A percentile compares a stretch with the other conserved stretches of the same genome.
Conservation (phyloP, 1,284 basidiomycete genomes). For the Anthracocystis setariae region DNA sequence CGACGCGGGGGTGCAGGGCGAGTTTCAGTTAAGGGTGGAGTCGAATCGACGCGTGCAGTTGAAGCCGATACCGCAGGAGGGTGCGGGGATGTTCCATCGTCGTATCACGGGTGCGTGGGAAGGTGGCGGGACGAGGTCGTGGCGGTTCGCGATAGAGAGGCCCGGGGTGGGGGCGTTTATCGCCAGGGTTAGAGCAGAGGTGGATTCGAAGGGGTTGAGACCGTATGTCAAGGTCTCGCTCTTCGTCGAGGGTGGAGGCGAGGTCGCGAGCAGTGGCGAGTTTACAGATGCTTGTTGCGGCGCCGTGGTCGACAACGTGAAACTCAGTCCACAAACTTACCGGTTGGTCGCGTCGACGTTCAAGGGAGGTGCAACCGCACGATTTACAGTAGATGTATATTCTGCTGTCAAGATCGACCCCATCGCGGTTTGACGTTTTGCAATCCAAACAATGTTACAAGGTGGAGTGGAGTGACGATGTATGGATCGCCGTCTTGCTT, state of each 20-base stretch:
- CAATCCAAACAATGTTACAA: too few relatives aligned
- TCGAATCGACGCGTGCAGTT: constrained; percentile 70
- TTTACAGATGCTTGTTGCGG: constrained; percentile 47
- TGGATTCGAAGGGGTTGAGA: background rate
- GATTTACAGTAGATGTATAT: constrained; percentile 44
- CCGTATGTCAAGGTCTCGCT: constrained; percentile 40
- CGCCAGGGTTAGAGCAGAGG: constrained; percentile 8
- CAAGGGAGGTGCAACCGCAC: constrained; percentile 12
- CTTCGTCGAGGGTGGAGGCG: constrained; percentile 1
- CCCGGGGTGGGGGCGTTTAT: constrained; percentile 5
- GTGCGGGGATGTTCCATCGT: constrained; percentile 87
- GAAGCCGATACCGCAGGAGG: constrained; percentile 75
- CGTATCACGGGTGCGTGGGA: constrained; percentile 71
- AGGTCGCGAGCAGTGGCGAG: constrained; percentile 32
- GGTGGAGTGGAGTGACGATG: too few relatives aligned
- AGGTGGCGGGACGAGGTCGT: constrained; percentile 74
- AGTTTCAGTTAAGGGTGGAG: constrained; percentile 76
- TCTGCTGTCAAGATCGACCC: constrained; percentile 25
- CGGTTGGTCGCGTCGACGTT: constrained; percentile 40
- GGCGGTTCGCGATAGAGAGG: constrained; percentile 70
- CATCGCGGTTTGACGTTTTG: background rate
- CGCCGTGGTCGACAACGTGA: constrained; percentile 17
- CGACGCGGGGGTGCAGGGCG: constrained; percentile 76
- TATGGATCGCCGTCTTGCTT: background rate
- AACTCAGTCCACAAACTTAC: constrained; percentile 25